Percentiles rank a stretch among this genome's conserved stretches.
phyloP scores from a whole-genome alignment of 2,329 filamentous ascomycete species.

The Ceratocystis cubensis region DNA sequence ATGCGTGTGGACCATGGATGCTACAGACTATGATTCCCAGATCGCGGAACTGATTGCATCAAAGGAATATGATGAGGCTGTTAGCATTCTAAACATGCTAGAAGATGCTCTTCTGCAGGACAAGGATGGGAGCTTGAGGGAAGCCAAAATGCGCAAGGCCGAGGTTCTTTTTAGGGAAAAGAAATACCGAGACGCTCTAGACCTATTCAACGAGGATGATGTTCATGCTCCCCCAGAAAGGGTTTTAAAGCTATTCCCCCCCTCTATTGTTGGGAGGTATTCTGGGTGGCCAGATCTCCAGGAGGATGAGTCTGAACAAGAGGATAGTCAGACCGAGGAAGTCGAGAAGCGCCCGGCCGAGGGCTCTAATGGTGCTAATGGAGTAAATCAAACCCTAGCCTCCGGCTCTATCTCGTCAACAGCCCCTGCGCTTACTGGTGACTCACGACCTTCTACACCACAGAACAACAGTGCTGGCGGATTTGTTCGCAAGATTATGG shows the following conservation, averaged over 20 bases:
- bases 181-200: constrained; percentile 74
- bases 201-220: constrained; percentile 72
- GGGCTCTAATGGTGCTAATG: constrained; percentile 5
- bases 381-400: not conserved
- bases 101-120: constrained; percentile 81
- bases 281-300: constrained; percentile 42
- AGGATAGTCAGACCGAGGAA: constrained; percentile 23
- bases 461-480: constrained; percentile 29
- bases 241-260: constrained; percentile 75
- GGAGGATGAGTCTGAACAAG: constrained; percentile 35
- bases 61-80: constrained; percentile 73
- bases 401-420: not conserved
- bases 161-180: constrained; percentile 69
- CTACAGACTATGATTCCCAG: constrained; percentile 81
- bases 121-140: constrained; percentile 66
- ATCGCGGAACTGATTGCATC: constrained; percentile 67
- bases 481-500: constrained; percentile 44
- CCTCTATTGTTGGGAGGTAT: constrained; percentile 67
- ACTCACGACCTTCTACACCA: constrained; percentile 17
- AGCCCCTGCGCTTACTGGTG: not conserved
- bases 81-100: constrained; percentile 77
- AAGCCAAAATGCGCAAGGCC: constrained; percentile 86
- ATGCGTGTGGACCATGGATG: constrained; percentile 90
- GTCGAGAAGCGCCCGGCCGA: constrained; percentile 22
- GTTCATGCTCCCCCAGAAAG: constrained; percentile 81